Evolutionary conservation across 345 rosid species (phyloP), one percentile per base, ranked within the genome.

Genomic region (Alliaria petiolata): DNA sequence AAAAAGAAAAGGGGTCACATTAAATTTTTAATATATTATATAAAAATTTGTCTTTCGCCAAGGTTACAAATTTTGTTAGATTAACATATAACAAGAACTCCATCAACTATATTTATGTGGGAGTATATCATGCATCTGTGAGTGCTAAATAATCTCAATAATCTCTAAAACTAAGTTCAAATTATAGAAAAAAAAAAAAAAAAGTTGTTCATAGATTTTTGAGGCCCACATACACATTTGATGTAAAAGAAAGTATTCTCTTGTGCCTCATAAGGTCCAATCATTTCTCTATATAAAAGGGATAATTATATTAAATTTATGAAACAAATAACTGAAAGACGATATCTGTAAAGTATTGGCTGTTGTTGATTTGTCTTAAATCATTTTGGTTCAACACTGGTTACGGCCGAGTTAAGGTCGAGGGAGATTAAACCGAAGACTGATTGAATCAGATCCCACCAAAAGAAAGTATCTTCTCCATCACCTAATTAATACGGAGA

Each of bases 161-260:
- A 19, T 71, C 43, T 60, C 20, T 30, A 67, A n/a, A 34, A 16
- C 39, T 53, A 53, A 44, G 35, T 22, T 61, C 46, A 42, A 20
- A 51, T 50, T 30, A 71, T 50, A 13, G 51, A 50, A 30, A 39
- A 17, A 31, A 15, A n/a, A n/a, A n/a, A n/a, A n/a, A n/a, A n/a
- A 39, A 66, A 17, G 8, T 6, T 30, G 0, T 61, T 26, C 15
- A 49, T 59, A 47, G 19, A 46, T 8, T 8, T 26, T 36, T 11
- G 28, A 59, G 66, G 33, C 50, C 65, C 57, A 25, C 65, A n/a
- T n/a, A 35, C 34, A 47, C 57, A 45, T 45, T 6, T 57, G n/a
- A 14, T 69, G 6, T 52, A 22, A 49, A 44, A 57, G 8, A 34
- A 52, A 69, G 20, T 70, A 38, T 58, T 38, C 15, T 56, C 56